phyloP scores from a whole-genome alignment of 129 eudicot species.

The sunflower (Helianthus annuus) region HanXRQr2.0-SUNRISE NC_035446.2:162909827-162910326 shows the following conservation, averaged over 20 bases:
- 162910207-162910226: conserved; percentile 21
- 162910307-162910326: neutral
- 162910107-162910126: neutral
- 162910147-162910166: conserved; percentile 7
- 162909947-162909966: neutral
- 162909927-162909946: neutral
- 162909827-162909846: too few relatives aligned
- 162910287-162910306: conserved; percentile 13
- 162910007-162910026: conserved; percentile 35
- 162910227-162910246: conserved; percentile 23
- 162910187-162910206: conserved; percentile 17
- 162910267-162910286: conserved; percentile 37
- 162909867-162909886: too few relatives aligned
- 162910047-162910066: conserved; percentile 21
- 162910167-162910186: conserved; percentile 33
- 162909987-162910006: conserved; percentile 34
- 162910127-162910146: neutral
- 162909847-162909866: too few relatives aligned
- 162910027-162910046: conserved; percentile 31
- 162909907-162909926: neutral
- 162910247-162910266: conserved; percentile 31
- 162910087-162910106: conserved; percentile 23
- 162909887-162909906: neutral
- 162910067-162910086: neutral
- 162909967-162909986: conserved; percentile 8